Evolutionary conservation across 768 basidiomycete genomes (phyloP), one percentile per base, ranked within the genome.

Genomic region (Amanita rubescens): DNA sequence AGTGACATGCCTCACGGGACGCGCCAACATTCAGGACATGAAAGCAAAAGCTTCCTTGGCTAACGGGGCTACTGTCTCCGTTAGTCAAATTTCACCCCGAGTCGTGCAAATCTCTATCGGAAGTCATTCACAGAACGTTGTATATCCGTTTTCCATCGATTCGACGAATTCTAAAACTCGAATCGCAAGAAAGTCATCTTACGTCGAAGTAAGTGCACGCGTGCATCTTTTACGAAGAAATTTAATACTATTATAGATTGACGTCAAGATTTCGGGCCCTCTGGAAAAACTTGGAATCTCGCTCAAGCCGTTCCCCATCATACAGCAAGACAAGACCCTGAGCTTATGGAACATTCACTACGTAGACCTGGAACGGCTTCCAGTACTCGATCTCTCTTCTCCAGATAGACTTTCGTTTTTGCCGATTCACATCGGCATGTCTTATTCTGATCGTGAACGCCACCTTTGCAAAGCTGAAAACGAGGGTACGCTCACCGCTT

Each of bases 151-250:
- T 42, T 76, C 77, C 6, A 63, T 82, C 9, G 60, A 71, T 25
- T 66, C 67, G 4, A 53, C 57, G n/a, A 65, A 67, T 15, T 46
- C 62, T 1, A 78, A 68, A 57, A 58, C 75, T 6, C 71, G 78
- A 3, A 58, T 82, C 30, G 82, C 82, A 8, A 71, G 81, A 33
- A 80, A 74, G 56, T 79, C 75, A 3, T 63, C 59, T 39, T 78
- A 72, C 52, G 59, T 77, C 8, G 72, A 75, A 62, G 69, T 72
- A 61, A 66, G 65, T 67, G 11, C 9, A 61, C 60, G n/a, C 46
- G 61, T 32, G 48, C 61, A 4, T n/a, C 56, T 51, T 58, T 17
- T 51, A 53, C 8, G 61, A 58, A 32, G 56, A 63, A 55, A 44
- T 52, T 54, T 17, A 14, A 35, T 43, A 25, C 15, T 53, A n/a